Base-by-base conservation (phyloP, 345 rosid species). In the Fremontodendron californicum region DNA sequence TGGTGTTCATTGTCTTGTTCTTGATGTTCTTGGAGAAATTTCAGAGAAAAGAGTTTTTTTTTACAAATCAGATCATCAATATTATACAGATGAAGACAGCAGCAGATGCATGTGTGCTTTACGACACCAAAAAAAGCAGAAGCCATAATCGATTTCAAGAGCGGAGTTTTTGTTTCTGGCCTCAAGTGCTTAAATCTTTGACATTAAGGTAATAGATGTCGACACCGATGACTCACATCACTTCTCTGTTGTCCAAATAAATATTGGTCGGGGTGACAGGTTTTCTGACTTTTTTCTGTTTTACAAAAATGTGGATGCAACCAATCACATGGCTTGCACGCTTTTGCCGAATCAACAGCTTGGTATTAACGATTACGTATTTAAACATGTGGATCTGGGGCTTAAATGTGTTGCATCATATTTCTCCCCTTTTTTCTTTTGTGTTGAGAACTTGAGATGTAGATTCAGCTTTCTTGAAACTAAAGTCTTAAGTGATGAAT, bases 41-140 rank as follows among this genome's bases (percentile, higher is more conserved):
- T n/a, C n/a, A n/a, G n/a, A n/a, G n/a, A n/a, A n/a, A n/a, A n/a
- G n/a, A n/a, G n/a, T n/a, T n/a, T n/a, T n/a, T n/a, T n/a, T n/a
- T n/a, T n/a, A n/a, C n/a, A n/a, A n/a, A n/a, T n/a, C n/a, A n/a
- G n/a, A n/a, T n/a, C n/a, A n/a, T n/a, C n/a, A n/a, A n/a, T n/a
- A n/a, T n/a, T n/a, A n/a, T n/a, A n/a, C 92, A 94, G 98, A 84
- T 94, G 93, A 94, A 93, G 90, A 93, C 97, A 5, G 98, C 98
- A 8, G 97, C 98, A n/a, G 98, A 94, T 71, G 78, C 84, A 33
- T 91, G 98, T 71, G 97, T 94, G 75, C 87, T 90, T 75, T 84
- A 87, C 74, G 98, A 94, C 81, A 89, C 86, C 63, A 88, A 84
- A 94, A 84, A 78, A 91, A 91, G 79, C 86, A 81, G 70, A 84